Percentiles rank a stretch among this genome's conserved stretches.
These are phyloP conservation scores for Populus euphratica DNA, from an alignment of 345 rosid species.

Conservation along the genomic window DNA sequence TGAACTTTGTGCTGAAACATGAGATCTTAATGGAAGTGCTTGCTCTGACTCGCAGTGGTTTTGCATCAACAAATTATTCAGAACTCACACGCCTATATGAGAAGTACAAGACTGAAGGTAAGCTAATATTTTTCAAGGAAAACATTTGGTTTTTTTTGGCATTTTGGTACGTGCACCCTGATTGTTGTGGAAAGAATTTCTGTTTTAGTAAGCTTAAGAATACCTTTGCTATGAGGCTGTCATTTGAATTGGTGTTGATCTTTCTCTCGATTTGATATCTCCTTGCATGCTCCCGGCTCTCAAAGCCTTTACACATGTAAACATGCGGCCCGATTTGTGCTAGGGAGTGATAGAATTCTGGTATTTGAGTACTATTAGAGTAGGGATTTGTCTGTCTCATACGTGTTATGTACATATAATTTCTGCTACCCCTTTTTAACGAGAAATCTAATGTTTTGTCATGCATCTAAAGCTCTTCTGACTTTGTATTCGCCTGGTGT, in stretches of 20 bases:
- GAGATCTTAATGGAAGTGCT: conserved; percentile 2
- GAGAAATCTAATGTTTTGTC: neutral
- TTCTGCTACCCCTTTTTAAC: neutral
- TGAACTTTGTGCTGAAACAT: neutral
- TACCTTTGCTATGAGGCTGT: neutral
- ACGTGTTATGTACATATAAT: neutral
- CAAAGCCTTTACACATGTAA: neutral
- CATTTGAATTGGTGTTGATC: neutral
- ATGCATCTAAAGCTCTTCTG: neutral
- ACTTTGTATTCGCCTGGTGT: neutral
- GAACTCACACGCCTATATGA: conserved; percentile 29
- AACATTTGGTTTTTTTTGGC: neutral
- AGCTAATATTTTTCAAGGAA: neutral
- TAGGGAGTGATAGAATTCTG: neutral
- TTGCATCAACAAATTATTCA: conserved; percentile 30
- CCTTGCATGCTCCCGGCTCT: neutral
- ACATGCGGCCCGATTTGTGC: neutral
- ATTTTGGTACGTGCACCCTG: neutral
- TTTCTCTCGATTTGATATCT: neutral
- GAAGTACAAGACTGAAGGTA: conserved; percentile 33
- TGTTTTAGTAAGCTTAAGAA: neutral
- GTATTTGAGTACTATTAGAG: neutral
- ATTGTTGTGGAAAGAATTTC: neutral
- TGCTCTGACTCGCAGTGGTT: conserved; percentile 13
- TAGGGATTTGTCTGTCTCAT: neutral